phyloP scores from a whole-genome alignment of 2,329 filamentous ascomycete genomes.

The Allantophomopsis cytisporea region DNA sequence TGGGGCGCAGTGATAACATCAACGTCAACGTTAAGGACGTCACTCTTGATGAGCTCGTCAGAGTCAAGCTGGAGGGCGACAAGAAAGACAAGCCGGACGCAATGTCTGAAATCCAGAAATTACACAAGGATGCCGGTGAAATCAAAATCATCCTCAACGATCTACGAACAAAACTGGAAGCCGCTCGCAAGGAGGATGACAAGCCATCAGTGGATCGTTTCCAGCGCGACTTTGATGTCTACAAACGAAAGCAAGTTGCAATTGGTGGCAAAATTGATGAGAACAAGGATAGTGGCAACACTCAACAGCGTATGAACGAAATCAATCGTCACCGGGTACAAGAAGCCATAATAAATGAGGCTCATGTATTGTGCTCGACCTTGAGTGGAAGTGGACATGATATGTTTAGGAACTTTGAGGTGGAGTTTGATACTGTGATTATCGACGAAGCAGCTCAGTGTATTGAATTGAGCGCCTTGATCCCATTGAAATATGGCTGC shows the following conservation, averaged over 20 bases:
- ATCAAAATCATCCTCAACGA: conserved; percentile 65
- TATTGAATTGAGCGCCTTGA: conserved; percentile 90
- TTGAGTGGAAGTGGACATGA: conserved; percentile 93
- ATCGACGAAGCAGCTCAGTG: conserved; percentile 98
- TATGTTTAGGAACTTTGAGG: conserved; percentile 86
- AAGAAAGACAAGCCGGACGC: conserved; percentile 42
- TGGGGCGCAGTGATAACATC: conserved; percentile 86
- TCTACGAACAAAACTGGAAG: conserved; percentile 59
- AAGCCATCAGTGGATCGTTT: conserved; percentile 36
- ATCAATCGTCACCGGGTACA: conserved; percentile 74
- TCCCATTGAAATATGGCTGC: conserved; percentile 94
- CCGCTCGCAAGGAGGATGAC: conserved; percentile 42
- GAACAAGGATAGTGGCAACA: conserved; percentile 74
- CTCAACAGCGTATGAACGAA: conserved; percentile 70
- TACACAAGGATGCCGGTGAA: conserved; percentile 50
- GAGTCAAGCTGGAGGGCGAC: conserved; percentile 51
- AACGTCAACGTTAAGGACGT: conserved; percentile 82
- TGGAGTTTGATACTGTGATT: conserved; percentile 97
- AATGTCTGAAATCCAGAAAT: conserved; percentile 36
- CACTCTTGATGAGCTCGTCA: conserved; percentile 84
- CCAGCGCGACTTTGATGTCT: conserved; percentile 61
- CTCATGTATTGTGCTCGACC: conserved; percentile 89
- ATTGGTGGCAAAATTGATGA: conserved; percentile 78
- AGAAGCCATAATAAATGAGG: conserved; percentile 79
- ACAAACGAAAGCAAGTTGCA: conserved; percentile 63